A percentile compares a stretch with the other conserved stretches of the same genome.
Conservation (phyloP, 2,329 filamentous ascomycete genomes). For the Fusarium agapanthi region DNA sequence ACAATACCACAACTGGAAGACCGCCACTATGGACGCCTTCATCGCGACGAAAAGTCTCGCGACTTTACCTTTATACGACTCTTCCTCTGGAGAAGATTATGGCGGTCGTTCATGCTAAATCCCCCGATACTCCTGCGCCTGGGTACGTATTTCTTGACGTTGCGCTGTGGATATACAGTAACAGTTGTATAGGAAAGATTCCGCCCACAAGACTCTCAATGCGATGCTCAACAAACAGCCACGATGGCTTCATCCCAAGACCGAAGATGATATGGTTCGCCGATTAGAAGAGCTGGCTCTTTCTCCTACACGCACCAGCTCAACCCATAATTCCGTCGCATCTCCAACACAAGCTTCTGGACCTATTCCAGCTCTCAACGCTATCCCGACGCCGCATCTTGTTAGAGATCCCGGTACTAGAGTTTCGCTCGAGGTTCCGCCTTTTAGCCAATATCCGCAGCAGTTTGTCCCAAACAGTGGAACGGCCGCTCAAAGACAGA, state of each 20-base stretch:
- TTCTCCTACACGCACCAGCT: constrained; percentile 47
- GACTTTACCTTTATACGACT: constrained; percentile 66
- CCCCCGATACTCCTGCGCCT: constrained; percentile 54
- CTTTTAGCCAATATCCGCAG: constrained; percentile 33
- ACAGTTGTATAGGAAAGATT: constrained; percentile 58
- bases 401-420: constrained; percentile 10
- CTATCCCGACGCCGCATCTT: constrained; percentile 23
- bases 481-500: background rate
- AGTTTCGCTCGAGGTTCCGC: constrained; percentile 33
- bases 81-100: constrained; percentile 61
- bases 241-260: constrained; percentile 64
- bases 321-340: constrained; percentile 24
- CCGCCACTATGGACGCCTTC: constrained; percentile 65
- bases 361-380: constrained; percentile 24
- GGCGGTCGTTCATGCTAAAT: constrained; percentile 54
- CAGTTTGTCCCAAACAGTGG: background rate
- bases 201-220: constrained; percentile 66
- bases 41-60: constrained; percentile 61
- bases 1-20: constrained; percentile 54
- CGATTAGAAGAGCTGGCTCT: constrained; percentile 57
- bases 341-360: constrained; percentile 20
- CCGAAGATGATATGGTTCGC: constrained; percentile 59
- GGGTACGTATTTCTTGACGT: constrained; percentile 50
- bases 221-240: constrained; percentile 66
- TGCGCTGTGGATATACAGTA: constrained; percentile 1